A percentile compares a stretch with the other conserved stretches of the same genome.
Evolutionary conservation across 371 early-diverging fungal genomes (phyloP).

Genomic region (Haplosporangium sp.): DNA sequence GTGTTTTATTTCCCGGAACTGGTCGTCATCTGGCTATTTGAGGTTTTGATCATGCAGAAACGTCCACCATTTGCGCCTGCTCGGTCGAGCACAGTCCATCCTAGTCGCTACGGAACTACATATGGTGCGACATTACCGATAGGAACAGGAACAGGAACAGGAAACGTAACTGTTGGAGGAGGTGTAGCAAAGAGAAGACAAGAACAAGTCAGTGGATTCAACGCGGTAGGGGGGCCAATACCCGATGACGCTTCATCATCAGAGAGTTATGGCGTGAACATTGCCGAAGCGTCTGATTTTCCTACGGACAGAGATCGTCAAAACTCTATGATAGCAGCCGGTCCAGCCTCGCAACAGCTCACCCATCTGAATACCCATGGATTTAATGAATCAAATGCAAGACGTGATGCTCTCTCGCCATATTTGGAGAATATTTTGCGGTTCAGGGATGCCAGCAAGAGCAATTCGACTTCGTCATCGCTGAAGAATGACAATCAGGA

Average conservation of each 20-base stretch:
- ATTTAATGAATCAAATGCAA: neutral
- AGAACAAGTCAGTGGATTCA: neutral
- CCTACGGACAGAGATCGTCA: too few relatives aligned
- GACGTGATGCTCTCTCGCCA: constrained; percentile 28
- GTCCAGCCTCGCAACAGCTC: constrained; percentile 4
- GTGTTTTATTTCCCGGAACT: constrained; percentile 53
- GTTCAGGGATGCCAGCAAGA: constrained; percentile 30
- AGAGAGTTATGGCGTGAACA: neutral
- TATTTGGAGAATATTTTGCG: constrained; percentile 43
- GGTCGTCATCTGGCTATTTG: constrained; percentile 52
- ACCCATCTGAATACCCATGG: constrained; percentile 12
- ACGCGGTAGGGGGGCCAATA: neutral
- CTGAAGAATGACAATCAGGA: constrained; percentile 5
- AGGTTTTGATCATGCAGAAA: constrained; percentile 29
- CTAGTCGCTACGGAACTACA: constrained; percentile 1
- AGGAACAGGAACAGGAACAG: neutral
- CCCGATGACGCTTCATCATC: constrained; percentile 12
- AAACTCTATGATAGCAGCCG: neutral
- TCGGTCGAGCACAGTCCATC: constrained; percentile 15
- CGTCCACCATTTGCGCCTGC: constrained; percentile 22
- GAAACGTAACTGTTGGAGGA: constrained; percentile 3
- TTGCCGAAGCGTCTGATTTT: too few relatives aligned
- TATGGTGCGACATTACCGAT: constrained; percentile 2
- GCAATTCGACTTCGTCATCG: constrained; percentile 8
- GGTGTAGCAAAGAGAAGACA: constrained; percentile 23